Evolutionary conservation across 331 rosid species (phyloP).

Genomic region (Cydonia oblonga): DNA sequence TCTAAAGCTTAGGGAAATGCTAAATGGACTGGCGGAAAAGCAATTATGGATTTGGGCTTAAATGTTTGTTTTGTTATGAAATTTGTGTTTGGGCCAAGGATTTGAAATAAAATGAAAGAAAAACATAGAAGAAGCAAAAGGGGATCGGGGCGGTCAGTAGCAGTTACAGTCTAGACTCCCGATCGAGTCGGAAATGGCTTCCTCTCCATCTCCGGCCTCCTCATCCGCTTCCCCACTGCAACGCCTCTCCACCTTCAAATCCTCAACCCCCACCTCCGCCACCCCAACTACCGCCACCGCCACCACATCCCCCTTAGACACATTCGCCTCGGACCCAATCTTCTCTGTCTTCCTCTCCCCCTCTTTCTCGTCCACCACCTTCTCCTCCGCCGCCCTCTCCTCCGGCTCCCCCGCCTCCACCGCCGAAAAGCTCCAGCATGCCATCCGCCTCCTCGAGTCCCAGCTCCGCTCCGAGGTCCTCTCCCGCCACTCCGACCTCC

Average conservation of each 20-base stretch:
- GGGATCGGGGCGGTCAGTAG: neutral
- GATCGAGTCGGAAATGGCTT: neutral
- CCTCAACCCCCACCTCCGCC: constrained; percentile 17
- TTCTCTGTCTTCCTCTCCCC: constrained; percentile 89
- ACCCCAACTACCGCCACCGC: neutral
- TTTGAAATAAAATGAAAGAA: neutral
- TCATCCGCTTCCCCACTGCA: constrained; percentile 59
- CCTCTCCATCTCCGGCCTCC: constrained; percentile 11
- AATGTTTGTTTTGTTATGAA: too few species aligned
- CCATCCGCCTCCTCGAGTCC: constrained; percentile 85
- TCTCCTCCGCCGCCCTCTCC: constrained; percentile 98
- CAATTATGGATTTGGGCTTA: too few species aligned
- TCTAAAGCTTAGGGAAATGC: too few species aligned
- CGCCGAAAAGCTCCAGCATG: constrained; percentile 85
- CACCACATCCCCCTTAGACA: constrained; percentile 53
- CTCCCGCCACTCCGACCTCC: constrained; percentile 84
- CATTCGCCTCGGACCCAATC: constrained; percentile 76
- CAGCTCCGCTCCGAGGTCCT: constrained; percentile 94
- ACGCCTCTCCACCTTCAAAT: constrained; percentile 72
- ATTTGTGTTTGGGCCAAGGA: neutral
- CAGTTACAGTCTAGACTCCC: neutral
- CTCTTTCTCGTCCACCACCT: constrained; percentile 69
- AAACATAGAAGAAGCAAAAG: neutral
- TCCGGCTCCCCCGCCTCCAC: constrained; percentile 98
- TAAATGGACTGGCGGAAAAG: too few species aligned